Conservation (phyloP, 768 basidiomycete genomes). For the Antrodiella citrinella region DNA sequence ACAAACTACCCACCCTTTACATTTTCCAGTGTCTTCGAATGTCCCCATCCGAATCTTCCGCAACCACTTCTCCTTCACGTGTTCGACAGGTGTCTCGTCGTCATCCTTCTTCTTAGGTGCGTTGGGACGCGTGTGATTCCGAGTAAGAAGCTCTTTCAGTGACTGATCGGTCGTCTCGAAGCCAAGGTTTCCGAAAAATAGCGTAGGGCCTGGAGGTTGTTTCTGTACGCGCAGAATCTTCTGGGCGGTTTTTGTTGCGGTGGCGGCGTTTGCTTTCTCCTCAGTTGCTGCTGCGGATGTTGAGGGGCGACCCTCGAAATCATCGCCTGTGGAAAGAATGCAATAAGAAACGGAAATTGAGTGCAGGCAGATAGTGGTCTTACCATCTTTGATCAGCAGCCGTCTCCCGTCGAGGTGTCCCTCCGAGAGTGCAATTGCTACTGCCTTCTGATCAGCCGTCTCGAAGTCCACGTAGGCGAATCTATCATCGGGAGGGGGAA, state of each 20-base stretch:
- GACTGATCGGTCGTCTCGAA: constrained; percentile 81
- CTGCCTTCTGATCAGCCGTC: constrained; percentile 59
- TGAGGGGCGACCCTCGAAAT: constrained; percentile 64
- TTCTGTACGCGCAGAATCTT: constrained; percentile 74
- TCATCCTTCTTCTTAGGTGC: constrained; percentile 1
- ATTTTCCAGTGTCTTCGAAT: constrained; percentile 90
- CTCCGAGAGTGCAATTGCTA: constrained; percentile 80
- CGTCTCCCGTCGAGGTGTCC: constrained; percentile 75
- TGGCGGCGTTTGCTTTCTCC: constrained; percentile 24
- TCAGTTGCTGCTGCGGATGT: constrained; percentile 29
- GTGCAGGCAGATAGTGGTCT: constrained; percentile 14
- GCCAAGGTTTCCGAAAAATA: constrained; percentile 90
- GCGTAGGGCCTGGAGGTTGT: constrained; percentile 73
- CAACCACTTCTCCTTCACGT: constrained; percentile 43
- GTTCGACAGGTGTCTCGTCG: neutral
- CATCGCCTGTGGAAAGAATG: constrained; percentile 44
- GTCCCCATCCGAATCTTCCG: constrained; percentile 89
- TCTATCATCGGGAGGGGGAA: constrained; percentile 31
- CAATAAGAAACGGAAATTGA: constrained; percentile 3
- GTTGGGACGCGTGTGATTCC: constrained; percentile 30
- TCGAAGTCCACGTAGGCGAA: constrained; percentile 97
- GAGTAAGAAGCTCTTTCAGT: constrained; percentile 67
- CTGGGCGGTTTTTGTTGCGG: constrained; percentile 59
- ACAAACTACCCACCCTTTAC: constrained; percentile 76
- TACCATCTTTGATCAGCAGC: constrained; percentile 90